phyloP scores from a whole-genome alignment of 2,329 filamentous ascomycete genomes.

The Stemphylium beticola region DNA sequence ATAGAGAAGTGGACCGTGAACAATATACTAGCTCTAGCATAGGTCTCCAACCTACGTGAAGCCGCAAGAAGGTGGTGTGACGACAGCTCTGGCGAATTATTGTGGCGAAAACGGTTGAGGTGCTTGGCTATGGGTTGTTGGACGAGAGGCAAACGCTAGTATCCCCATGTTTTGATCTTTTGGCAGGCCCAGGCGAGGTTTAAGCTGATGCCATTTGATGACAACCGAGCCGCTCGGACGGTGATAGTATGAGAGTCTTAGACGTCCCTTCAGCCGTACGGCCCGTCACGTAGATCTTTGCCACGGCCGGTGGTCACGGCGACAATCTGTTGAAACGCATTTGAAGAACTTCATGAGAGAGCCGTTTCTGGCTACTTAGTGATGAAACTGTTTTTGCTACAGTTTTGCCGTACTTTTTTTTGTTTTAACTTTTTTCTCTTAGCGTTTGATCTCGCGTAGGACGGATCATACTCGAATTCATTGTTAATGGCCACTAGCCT shows the following conservation, averaged over 20 bases:
- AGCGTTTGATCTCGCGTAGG: not conserved
- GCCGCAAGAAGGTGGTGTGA: not conserved
- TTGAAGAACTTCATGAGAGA: not conserved
- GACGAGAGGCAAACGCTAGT: not conserved
- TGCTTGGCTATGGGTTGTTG: not conserved
- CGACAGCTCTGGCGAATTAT: not conserved
- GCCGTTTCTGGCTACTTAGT: not conserved
- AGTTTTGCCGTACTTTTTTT: not conserved
- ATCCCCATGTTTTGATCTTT: not conserved
- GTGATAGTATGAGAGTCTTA: not conserved
- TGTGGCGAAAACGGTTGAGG: not conserved
- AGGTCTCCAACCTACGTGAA: not conserved
- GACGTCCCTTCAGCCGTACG: not conserved
- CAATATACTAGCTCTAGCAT: not conserved
- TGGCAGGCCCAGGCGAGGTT: not conserved
- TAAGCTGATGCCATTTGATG: not conserved
- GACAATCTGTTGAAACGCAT: not conserved
- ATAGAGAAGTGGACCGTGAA: not conserved
- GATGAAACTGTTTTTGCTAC: not conserved
- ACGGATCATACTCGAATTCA: not conserved
- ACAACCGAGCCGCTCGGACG: not conserved
- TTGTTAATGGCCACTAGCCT: not conserved
- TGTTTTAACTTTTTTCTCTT: constrained; percentile 2
- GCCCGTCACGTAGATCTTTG: not conserved
- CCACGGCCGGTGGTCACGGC: too few relatives aligned